Evolutionary conservation across 169 alveolate genomes (phyloP), one percentile per base, ranked within the genome.

Genomic region (Sarcocystis neurona): DNA sequence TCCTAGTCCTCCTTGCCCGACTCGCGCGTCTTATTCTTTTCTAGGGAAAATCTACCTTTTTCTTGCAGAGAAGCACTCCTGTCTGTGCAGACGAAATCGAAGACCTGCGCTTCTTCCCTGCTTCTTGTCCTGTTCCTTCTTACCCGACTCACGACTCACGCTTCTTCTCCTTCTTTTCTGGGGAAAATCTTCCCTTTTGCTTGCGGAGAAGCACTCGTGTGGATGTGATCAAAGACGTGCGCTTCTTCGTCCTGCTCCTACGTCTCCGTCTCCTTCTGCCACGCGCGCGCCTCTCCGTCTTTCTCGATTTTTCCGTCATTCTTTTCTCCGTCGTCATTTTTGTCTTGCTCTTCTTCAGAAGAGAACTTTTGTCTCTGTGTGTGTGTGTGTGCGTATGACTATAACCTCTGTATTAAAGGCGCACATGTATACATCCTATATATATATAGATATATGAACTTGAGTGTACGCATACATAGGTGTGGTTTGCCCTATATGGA

Each of bases 121-220:
- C n/a, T n/a, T n/a, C n/a, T n/a, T n/a, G n/a, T n/a, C n/a, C n/a
- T n/a, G n/a, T n/a, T n/a, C n/a, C n/a, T n/a, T n/a, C n/a, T n/a
- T n/a, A n/a, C n/a, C n/a, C n/a, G n/a, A n/a, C n/a, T n/a, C n/a
- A n/a, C n/a, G n/a, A n/a, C n/a, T n/a, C n/a, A n/a, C n/a, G n/a
- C n/a, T n/a, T n/a, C n/a, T n/a, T 53, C 30, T 12, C 63, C 10
- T 20, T 10, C 63, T 53, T 53, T 53, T 53, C 20, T 20, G 10
- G 47, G 79, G 63, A 82, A 30, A 53, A 82, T 39, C 43, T 82
- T 53, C 37, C 72, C 23, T 53, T 79, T 2, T 82, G 30, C 66
- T 34, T 82, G 77, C 68, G 60, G 79, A 34, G 60, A 39, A 63
- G 60, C 79, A 58, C 88, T 34, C 56, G 60, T 43, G 30, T 82